Percentiles rank a stretch among this genome's conserved stretches.
Conservation (phyloP, 2,329 filamentous ascomycete genomes). For the Bipolaris sorokiniana region DNA sequence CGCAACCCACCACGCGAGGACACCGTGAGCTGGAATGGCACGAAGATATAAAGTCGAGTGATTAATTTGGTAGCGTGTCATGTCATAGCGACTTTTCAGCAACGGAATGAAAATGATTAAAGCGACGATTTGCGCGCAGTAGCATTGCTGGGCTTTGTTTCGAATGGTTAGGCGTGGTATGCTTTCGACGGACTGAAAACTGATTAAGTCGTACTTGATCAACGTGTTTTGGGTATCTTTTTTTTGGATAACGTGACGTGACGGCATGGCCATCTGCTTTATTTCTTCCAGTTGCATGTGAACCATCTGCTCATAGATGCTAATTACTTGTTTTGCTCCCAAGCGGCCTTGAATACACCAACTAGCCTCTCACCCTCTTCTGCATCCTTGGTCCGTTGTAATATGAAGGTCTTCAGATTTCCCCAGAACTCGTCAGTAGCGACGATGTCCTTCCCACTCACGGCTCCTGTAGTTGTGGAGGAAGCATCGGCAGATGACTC, state of each 20-base stretch:
- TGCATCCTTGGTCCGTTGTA: slow-evolving; percentile 77
- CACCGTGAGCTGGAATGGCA: slow-evolving; percentile 24
- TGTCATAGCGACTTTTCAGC: slow-evolving; percentile 11
- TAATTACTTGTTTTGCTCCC: slow-evolving; percentile 56
- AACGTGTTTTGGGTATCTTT: slow-evolving; percentile 24
- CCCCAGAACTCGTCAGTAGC: slow-evolving; percentile 80
- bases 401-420: slow-evolving; percentile 81
- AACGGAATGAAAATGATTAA: slow-evolving; percentile 19
- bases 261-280: not conserved
- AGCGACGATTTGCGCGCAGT: slow-evolving; percentile 13
- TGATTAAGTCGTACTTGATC: slow-evolving; percentile 34
- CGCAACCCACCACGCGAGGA: slow-evolving; percentile 24
- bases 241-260: slow-evolving; percentile 12
- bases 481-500: slow-evolving; percentile 12
- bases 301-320: not conserved
- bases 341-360: slow-evolving; percentile 72
- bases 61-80: slow-evolving; percentile 17
- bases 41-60: slow-evolving; percentile 24
- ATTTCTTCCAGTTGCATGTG: not conserved
- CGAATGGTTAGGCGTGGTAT: slow-evolving; percentile 21
- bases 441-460: slow-evolving; percentile 65
- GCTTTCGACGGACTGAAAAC: slow-evolving; percentile 24
- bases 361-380: slow-evolving; percentile 68
- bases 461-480: slow-evolving; percentile 51
- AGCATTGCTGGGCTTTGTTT: slow-evolving; percentile 10